Conservation (phyloP, 78 protist genomes). For the Paulinella micropora region DNA sequence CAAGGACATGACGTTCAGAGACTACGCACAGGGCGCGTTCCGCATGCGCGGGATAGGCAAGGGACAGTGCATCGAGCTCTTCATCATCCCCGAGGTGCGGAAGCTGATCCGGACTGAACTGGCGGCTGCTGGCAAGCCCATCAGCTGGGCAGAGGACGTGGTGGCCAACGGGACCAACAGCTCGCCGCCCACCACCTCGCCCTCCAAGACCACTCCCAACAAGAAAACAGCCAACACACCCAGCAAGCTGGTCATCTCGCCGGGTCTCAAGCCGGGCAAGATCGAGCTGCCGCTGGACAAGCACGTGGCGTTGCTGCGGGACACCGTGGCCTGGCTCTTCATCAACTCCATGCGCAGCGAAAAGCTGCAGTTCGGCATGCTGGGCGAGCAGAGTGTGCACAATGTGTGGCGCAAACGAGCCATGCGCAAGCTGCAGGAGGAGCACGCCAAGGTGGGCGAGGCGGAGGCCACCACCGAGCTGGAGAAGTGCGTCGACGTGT, state of each 20-base stretch:
- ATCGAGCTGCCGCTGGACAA: too few species aligned
- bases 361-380: conserved; percentile 26
- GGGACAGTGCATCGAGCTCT: conserved; percentile 29
- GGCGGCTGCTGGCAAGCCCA: background rate
- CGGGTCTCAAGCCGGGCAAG: background rate
- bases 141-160: too few species aligned
- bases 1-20: conserved; percentile 43
- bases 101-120: conserved; percentile 20
- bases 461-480: too few species aligned
- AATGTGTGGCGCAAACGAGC: background rate
- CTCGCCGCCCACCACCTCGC: too few species aligned
- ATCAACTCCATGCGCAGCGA: conserved; percentile 43
- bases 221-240: too few species aligned
- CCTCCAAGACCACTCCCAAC: too few species aligned
- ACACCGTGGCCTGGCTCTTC: conserved; percentile 41
- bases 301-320: too few species aligned
- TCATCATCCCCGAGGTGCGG: conserved; percentile 29
- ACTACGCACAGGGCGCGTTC: conserved; percentile 39
- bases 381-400: background rate
- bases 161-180: background rate
- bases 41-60: conserved; percentile 47
- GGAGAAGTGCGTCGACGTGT: conserved; percentile 6
- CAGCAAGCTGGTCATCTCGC: too few species aligned
- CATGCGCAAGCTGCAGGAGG: too few species aligned
- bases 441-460: too few species aligned